phyloP scores from a whole-genome alignment of 1,284 basidiomycete species.

The Ganoderma meredithae region DNA sequence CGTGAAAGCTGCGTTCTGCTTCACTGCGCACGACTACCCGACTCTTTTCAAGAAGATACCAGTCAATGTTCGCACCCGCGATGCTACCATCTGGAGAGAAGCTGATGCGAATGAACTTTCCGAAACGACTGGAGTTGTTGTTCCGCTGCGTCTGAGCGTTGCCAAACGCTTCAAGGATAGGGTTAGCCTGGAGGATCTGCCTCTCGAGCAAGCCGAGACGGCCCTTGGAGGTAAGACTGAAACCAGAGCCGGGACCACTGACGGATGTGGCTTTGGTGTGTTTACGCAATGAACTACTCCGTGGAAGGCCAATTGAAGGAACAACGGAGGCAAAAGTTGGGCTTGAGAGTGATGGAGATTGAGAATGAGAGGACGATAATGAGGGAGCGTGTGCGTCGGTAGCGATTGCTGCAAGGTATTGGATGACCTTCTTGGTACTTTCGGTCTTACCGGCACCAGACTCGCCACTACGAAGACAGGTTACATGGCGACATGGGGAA shows the following conservation, averaged over 20 bases:
- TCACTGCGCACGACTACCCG: conserved; percentile 89
- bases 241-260: conserved; percentile 49
- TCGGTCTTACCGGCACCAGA: conserved; percentile 99
- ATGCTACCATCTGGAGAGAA: conserved; percentile 96
- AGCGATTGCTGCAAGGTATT: conserved; percentile 98
- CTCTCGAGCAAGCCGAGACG: conserved; percentile 91
- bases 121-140: conserved; percentile 99
- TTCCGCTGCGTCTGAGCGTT: conserved; percentile 99
- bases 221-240: conserved; percentile 62
- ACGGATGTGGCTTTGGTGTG: conserved; percentile 44
- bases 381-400: conserved; percentile 74
- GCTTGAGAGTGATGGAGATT: conserved; percentile 57
- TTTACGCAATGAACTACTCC: conserved; percentile 59
- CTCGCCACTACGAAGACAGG: conserved; percentile 78
- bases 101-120: conserved; percentile 97
- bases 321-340: conserved; percentile 55
- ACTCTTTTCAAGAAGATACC: conserved; percentile 99
- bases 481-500: not conserved
- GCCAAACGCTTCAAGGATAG: conserved; percentile 97
- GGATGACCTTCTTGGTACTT: conserved; percentile 99
- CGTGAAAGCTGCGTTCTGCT: conserved; percentile 94
- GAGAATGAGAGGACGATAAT: conserved; percentile 63
- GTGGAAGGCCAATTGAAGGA: conserved; percentile 66
- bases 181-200: conserved; percentile 98
- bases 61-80: conserved; percentile 97